Conservation (phyloP, 371 early-diverging fungal genomes). For the Saksenaea vasiformis region DNA sequence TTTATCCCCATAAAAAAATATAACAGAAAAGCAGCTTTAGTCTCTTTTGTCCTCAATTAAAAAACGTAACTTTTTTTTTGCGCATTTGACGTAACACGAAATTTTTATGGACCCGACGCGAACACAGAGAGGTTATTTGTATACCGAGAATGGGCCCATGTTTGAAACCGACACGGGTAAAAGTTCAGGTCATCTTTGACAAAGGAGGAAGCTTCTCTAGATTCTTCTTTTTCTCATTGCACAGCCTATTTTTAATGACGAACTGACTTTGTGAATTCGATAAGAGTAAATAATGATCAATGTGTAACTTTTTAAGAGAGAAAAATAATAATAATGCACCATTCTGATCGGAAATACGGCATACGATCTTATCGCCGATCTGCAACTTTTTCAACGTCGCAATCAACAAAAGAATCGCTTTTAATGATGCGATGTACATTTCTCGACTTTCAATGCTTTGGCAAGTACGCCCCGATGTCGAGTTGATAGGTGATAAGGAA, state of each 20-base stretch:
- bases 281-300: not conserved
- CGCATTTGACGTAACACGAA: not conserved
- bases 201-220: not conserved
- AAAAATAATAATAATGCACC: not conserved
- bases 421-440: no score
- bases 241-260: not conserved
- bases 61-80: constrained; percentile 4
- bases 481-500: no score
- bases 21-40: not conserved
- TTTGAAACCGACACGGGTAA: not conserved
- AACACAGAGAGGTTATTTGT: not conserved
- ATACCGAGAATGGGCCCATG: not conserved
- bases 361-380: no score
- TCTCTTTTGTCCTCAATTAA: constrained; percentile 3
- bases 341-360: no score
- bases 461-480: no score
- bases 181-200: not conserved
- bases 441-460: no score
- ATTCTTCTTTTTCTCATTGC: not conserved
- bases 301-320: constrained; percentile 2
- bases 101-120: not conserved
- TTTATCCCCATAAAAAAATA: not conserved
- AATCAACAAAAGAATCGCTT: no score
- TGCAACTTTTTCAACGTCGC: no score
- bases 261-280: not conserved